Percentiles rank a stretch among this genome's conserved stretches.
These are phyloP conservation scores for Diplosphaera chodatii DNA, from an alignment of 139 green algal species.

Conservation along the genomic window DNA sequence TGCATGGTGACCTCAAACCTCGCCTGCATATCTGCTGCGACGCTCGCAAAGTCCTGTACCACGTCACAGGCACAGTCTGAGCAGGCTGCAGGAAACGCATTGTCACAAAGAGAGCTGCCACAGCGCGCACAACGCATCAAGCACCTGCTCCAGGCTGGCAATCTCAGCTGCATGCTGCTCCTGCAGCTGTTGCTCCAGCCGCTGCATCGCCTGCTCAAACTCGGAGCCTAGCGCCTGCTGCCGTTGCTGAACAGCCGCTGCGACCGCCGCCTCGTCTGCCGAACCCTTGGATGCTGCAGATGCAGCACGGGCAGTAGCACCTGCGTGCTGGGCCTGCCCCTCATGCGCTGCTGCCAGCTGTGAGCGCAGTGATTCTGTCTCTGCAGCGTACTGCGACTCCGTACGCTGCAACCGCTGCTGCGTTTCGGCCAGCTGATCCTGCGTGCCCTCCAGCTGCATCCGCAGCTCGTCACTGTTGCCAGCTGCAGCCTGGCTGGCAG, in stretches of 20 bases:
- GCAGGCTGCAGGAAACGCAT: too few species aligned
- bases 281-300: too few species aligned
- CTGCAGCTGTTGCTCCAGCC: not conserved
- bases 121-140: too few species aligned
- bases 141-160: not conserved
- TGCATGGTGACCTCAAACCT: not conserved
- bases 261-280: not conserved
- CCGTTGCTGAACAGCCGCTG: not conserved
- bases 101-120: too few species aligned
- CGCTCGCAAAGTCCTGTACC: not conserved
- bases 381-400: not conserved
- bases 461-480: too few species aligned
- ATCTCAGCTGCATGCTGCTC: not conserved
- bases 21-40: not conserved
- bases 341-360: conserved; percentile 3
- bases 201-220: not conserved
- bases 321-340: too few species aligned
- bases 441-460: not conserved
- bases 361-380: not conserved
- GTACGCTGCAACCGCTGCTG: not conserved
- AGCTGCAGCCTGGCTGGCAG: too few species aligned
- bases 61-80: too few species aligned
- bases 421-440: not conserved
- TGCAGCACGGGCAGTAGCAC: too few species aligned
- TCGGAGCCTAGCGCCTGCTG: not conserved